Percentiles rank a stretch among this genome's conserved stretches.
phyloP scores from a whole-genome alignment of 345 rosid species.

The Syzygium oleosum region DNA sequence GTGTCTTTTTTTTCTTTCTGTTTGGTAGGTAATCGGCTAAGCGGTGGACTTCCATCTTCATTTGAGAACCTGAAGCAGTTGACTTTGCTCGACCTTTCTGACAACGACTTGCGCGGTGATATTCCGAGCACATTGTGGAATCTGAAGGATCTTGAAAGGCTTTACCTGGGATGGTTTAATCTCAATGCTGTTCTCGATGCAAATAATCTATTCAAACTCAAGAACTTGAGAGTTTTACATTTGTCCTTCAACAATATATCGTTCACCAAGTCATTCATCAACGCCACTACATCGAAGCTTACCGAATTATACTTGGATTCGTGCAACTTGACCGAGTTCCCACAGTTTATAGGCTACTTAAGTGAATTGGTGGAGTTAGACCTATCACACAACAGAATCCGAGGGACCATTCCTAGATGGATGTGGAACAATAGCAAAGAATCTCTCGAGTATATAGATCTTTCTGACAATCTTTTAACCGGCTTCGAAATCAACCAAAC shows the following conservation, averaged over 20 bases:
- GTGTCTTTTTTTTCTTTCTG: not conserved
- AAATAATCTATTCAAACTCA: not conserved
- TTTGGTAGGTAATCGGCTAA: not conserved
- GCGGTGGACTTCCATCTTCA: not conserved
- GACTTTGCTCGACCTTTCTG: rapidly evolving
- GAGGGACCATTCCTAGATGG: not conserved
- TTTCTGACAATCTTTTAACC: not conserved
- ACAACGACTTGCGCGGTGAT: not conserved
- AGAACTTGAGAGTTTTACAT: rapidly evolving
- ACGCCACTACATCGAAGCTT: not conserved
- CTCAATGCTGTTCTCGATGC: not conserved
- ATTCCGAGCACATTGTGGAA: rapidly evolving
- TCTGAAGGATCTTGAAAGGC: rapidly evolving
- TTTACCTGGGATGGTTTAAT: rapidly evolving
- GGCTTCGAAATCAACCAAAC: not conserved
- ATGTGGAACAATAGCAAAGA: not conserved
- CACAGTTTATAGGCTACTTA: not conserved
- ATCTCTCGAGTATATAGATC: rapidly evolving
- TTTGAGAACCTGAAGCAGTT: not conserved
- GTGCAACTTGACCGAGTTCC: not conserved
- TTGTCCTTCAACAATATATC: not conserved
- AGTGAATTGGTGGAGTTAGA: rapidly evolving
- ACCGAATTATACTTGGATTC: rapidly evolving
- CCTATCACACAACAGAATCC: not conserved
- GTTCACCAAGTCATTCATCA: not conserved